These are phyloP conservation scores for Exophiala aquamarina DNA, from an alignment of 2,329 filamentous ascomycete species.

Conservation along the genomic window DNA sequence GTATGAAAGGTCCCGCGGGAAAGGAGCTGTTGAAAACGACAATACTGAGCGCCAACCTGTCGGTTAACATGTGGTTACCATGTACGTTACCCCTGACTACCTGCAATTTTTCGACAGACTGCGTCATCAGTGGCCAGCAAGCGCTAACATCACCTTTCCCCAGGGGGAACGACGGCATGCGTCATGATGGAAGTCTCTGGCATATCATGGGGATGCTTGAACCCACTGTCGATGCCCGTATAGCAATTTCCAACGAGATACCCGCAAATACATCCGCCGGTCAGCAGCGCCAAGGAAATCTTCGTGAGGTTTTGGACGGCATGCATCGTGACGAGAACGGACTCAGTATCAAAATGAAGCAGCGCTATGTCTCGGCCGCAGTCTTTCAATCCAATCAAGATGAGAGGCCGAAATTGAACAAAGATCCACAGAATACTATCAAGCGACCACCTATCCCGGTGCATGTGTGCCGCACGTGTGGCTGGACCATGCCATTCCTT, in stretches of 20 bases:
- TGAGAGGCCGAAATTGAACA: neutral
- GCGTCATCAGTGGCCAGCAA: too few species aligned
- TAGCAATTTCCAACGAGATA: conserved; percentile 39
- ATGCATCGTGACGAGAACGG: conserved; percentile 53
- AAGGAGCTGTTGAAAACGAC: conserved; percentile 34
- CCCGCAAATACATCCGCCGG: conserved; percentile 40
- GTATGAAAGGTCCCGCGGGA: conserved; percentile 17
- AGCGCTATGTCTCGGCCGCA: conserved; percentile 43
- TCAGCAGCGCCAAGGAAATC: conserved; percentile 37
- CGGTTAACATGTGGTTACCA: conserved; percentile 48
- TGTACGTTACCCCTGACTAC: neutral
- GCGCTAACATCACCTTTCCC: too few species aligned
- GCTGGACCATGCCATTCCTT: conserved; percentile 45
- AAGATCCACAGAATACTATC: conserved; percentile 34
- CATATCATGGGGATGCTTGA: conserved; percentile 46
- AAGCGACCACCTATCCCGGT: conserved; percentile 57
- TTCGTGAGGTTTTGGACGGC: conserved; percentile 40
- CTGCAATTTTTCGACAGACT: too few species aligned
- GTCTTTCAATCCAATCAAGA: neutral
- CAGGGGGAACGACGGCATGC: conserved; percentile 57
- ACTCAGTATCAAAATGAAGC: conserved; percentile 60
- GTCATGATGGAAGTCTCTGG: conserved; percentile 51
- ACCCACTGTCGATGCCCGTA: conserved; percentile 40
- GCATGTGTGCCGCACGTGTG: conserved; percentile 61
- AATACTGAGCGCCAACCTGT: conserved; percentile 35